These are phyloP conservation scores for Colletotrichum neosansevieriae DNA, from an alignment of 2,329 filamentous ascomycete genomes.

Conservation along the genomic window DNA sequence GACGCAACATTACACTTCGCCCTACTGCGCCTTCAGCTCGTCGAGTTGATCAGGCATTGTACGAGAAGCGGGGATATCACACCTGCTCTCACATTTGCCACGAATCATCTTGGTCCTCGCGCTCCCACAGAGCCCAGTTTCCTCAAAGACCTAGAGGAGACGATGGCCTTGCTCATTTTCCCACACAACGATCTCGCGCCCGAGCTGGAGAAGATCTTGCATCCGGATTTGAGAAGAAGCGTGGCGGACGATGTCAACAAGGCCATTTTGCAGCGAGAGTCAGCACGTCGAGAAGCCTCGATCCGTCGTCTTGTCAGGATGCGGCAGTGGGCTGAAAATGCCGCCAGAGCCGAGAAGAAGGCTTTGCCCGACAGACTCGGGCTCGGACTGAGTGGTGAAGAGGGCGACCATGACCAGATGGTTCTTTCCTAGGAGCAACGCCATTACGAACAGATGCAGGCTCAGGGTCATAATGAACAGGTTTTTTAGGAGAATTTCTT, in stretches of 20 bases:
- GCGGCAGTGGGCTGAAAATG: constrained; percentile 85
- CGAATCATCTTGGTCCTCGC: constrained; percentile 85
- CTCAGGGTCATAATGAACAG: too few species aligned
- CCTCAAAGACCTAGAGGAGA: constrained; percentile 87
- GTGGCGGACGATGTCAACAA: constrained; percentile 93
- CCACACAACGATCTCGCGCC: constrained; percentile 83
- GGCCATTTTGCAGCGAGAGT: constrained; percentile 82
- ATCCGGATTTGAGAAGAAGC: constrained; percentile 81
- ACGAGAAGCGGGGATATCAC: constrained; percentile 79
- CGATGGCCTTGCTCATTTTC: constrained; percentile 93
- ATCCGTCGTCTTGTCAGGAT: constrained; percentile 85
- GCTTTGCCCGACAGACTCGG: constrained; percentile 56
- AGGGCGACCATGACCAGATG: constrained; percentile 40
- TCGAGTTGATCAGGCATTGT: constrained; percentile 89
- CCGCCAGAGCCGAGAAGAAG: constrained; percentile 60
- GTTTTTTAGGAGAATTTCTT: too few species aligned
- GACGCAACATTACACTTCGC: constrained; percentile 89
- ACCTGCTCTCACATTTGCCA: constrained; percentile 88
- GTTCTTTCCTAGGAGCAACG: constrained; percentile 21
- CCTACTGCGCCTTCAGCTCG: constrained; percentile 88
- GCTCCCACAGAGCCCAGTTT: constrained; percentile 86
- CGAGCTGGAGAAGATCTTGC: constrained; percentile 79
- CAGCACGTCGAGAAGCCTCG: constrained; percentile 80
- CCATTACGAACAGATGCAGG: too few species aligned
- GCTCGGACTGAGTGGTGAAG: constrained; percentile 52